A percentile compares a stretch with the other conserved stretches of the same genome.
Evolutionary conservation across 352 stramenopile genomes (phyloP).

Genomic region (Pythium periplocum): DNA sequence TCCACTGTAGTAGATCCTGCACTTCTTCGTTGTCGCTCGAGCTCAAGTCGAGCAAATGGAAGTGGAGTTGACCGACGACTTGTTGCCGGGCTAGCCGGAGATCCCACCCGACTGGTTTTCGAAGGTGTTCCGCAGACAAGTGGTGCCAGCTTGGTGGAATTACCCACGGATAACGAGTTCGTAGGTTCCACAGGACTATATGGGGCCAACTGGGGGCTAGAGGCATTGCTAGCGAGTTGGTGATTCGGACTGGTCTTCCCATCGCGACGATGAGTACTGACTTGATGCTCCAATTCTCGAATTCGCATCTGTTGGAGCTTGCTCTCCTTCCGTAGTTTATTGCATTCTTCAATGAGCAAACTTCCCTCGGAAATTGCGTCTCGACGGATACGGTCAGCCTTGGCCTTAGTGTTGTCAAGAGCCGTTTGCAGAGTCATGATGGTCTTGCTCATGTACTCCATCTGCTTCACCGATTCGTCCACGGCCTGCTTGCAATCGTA

Average conservation of each 20-base stretch:
- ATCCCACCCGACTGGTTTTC: no score
- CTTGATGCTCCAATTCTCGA: constrained; percentile 50
- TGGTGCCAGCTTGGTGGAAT: no score
- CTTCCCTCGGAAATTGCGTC: constrained; percentile 75
- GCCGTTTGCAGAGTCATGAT: constrained; percentile 56
- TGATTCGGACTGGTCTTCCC: constrained; percentile 5
- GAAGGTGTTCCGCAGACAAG: no score
- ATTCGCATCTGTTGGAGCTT: constrained; percentile 59
- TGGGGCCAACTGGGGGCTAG: no score
- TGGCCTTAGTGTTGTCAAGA: constrained; percentile 63
- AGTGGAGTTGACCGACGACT: constrained; percentile 13
- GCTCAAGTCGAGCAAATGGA: constrained; percentile 46
- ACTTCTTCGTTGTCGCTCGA: constrained; percentile 25
- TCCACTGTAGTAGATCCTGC: constrained; percentile 22
- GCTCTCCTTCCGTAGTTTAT: constrained; percentile 70
- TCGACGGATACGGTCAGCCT: constrained; percentile 57
- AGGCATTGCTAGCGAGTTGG: no score
- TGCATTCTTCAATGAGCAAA: constrained; percentile 78
- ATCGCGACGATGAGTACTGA: constrained; percentile 12
- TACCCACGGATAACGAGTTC: no score
- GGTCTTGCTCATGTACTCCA: constrained; percentile 77
- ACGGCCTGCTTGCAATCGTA: constrained; percentile 78
- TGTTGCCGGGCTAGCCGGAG: no score
- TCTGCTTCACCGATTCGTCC: constrained; percentile 69
- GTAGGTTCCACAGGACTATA: no score